These are phyloP conservation scores for Cladosporium austrohemisphaericum DNA, from an alignment of 2,329 filamentous ascomycete genomes.

Conservation along the genomic window DNA sequence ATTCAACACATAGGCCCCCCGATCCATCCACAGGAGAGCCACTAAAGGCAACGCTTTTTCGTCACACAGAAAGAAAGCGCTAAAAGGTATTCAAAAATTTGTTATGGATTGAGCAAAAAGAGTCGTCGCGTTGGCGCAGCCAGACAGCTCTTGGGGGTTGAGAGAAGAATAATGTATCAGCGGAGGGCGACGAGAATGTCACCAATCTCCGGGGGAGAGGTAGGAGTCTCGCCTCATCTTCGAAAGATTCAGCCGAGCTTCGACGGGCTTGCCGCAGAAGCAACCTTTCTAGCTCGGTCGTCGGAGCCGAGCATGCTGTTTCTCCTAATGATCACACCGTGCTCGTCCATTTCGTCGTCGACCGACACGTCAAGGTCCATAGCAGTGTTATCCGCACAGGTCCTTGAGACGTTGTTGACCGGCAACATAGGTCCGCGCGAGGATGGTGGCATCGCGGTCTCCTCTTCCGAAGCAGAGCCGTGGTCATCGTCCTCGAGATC, in stretches of 20 bases:
- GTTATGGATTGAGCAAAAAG: conserved; percentile 4
- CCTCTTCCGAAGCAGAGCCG: conserved; percentile 23
- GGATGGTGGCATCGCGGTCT: conserved; percentile 15
- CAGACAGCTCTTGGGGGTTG: background rate
- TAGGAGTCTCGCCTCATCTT: too few relatives aligned
- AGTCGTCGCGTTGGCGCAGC: conserved; percentile 4
- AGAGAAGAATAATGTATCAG: conserved; percentile 2
- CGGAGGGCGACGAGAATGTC: too few relatives aligned
- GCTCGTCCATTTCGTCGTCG: conserved; percentile 34
- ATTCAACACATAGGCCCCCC: conserved; percentile 9
- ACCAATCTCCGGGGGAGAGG: too few relatives aligned
- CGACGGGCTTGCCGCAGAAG: conserved; percentile 13
- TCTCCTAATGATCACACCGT: conserved; percentile 34
- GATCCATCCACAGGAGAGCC: background rate
- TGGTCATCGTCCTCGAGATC: conserved; percentile 50
- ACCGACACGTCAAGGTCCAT: conserved; percentile 36
- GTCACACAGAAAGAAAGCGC: conserved; percentile 6
- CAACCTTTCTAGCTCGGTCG: conserved; percentile 7
- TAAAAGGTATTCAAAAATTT: background rate
- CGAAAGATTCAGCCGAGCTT: conserved; percentile 8
- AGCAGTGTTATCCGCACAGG: conserved; percentile 32
- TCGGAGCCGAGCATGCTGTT: conserved; percentile 30
- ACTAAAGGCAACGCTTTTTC: background rate
- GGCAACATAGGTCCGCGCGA: conserved; percentile 25
- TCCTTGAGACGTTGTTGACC: conserved; percentile 23